Conservation (phyloP, 345 rosid species). For the Euphorbia pulcherrima region DNA sequence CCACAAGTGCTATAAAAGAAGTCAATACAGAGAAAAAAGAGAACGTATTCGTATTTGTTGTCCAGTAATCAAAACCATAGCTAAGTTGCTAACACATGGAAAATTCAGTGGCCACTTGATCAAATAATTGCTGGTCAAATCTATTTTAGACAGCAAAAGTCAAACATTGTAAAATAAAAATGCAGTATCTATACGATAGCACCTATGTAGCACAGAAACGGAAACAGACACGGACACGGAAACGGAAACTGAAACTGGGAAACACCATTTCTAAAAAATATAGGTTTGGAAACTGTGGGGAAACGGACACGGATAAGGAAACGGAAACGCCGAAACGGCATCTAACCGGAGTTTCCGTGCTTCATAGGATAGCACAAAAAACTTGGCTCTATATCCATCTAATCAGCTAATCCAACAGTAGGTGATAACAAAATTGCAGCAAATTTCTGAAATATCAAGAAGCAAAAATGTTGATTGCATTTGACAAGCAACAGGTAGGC, state of each 20-base stretch:
- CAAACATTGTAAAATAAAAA: neutral
- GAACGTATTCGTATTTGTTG: neutral
- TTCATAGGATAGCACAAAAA: neutral
- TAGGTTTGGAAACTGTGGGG: too few relatives aligned
- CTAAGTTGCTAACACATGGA: neutral
- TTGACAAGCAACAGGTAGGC: neutral
- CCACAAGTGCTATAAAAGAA: neutral
- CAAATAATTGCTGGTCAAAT: neutral
- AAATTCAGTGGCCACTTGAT: neutral
- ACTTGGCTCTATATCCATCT: neutral
- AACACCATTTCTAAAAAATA: too few relatives aligned
- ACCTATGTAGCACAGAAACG: too few relatives aligned
- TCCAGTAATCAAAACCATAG: neutral
- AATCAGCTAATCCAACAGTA: neutral
- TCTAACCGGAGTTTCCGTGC: too few relatives aligned
- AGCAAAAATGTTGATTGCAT: neutral
- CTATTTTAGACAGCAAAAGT: neutral
- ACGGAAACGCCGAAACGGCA: too few relatives aligned
- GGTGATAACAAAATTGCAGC: neutral
- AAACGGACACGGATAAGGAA: too few relatives aligned
- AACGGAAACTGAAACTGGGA: too few relatives aligned
- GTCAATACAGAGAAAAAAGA: constrained; percentile 2
- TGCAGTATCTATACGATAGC: too few relatives aligned
- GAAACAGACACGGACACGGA: too few relatives aligned
- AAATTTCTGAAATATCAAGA: neutral